Evolutionary conservation across 2,329 filamentous ascomycete species (phyloP), one percentile per base, ranked within the genome.

Genomic region (Leptodontidium sp.): DNA sequence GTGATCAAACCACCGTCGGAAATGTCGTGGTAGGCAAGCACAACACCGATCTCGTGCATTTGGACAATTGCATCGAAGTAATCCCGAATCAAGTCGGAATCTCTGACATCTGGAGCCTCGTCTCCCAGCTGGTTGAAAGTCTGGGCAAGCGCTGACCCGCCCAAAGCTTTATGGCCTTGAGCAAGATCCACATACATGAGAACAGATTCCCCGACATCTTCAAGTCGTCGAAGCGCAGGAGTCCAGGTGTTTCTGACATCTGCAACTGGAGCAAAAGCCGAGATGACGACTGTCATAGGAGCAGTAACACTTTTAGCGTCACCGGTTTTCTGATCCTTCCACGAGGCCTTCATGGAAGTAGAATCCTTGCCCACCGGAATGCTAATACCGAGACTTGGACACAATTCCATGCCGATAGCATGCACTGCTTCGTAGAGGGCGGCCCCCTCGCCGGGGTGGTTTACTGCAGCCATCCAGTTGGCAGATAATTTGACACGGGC

Each of bases 401-500:
- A 99, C 9, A 99, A 85, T 59, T 97, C 92, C 88, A 97, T 91
- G 61, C 94, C 94, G 68, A 98, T 94, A 11, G 95, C 94, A 78
- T 97, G 88, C 2, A 98, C 96, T 38, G 94, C 96, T 80, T 98
- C 93, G 77, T 97, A 98, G 40, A 98, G 86, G 17, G 91, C 93
- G 49, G 95, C 94, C 50, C 93, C 94, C 81, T 99, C 96, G 58
- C 96, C 96, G 26, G 93, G 91, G 79, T 98, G 94, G 78, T 90
- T 94, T 70, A 94, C 93, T n/a, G 95, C 95, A 2, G 94, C 94
- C 96, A 98, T 98, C 95, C 95, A 99, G 82, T 99, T 98, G 61
- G 96, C 95, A 2, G 94, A 98, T 11, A 98, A 87, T 78, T 95
- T 91, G 70, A 98, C 90, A 53, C 93, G 90, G 69, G 87, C 87